These are phyloP conservation scores for Neurospora tetrasperma DNA, from an alignment of 495 filamentous ascomycete genomes.

Conservation along the genomic window DNA sequence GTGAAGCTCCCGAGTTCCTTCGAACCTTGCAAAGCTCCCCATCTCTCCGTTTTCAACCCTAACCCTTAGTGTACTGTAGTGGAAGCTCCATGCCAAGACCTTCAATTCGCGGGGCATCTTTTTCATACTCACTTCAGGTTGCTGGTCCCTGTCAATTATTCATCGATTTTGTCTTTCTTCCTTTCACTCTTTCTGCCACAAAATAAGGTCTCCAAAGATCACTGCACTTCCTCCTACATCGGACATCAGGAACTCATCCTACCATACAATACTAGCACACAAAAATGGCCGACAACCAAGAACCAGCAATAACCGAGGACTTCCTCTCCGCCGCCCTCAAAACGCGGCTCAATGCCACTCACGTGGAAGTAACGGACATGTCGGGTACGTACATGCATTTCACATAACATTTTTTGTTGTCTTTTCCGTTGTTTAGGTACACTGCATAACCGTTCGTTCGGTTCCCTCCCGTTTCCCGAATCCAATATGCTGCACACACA, in stretches of 20 bases:
- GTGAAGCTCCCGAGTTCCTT: background rate
- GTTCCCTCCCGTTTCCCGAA: background rate
- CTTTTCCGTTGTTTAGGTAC: background rate
- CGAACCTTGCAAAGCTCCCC: background rate
- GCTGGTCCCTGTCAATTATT: background rate
- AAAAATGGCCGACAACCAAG: slow-evolving; percentile 30
- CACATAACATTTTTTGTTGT: background rate
- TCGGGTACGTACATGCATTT: slow-evolving; percentile 52
- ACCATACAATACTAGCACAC: slow-evolving; percentile 9
- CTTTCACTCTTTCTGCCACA: too few species aligned
- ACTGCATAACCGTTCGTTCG: background rate
- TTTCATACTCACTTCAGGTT: background rate
- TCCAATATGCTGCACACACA: background rate
- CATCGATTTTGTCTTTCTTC: background rate
- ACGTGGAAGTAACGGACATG: slow-evolving; percentile 89
- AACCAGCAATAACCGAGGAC: slow-evolving; percentile 54
- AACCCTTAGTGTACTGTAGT: background rate
- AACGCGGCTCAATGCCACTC: slow-evolving; percentile 62
- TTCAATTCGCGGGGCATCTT: background rate
- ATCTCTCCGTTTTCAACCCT: background rate
- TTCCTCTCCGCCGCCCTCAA: slow-evolving; percentile 58
- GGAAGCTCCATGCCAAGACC: background rate
- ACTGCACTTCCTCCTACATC: background rate
- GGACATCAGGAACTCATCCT: background rate
- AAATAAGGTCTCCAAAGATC: background rate